Base-by-base conservation (phyloP, 2,329 filamentous ascomycete genomes). In the Phaeosphaeriaceae sp. region DNA sequence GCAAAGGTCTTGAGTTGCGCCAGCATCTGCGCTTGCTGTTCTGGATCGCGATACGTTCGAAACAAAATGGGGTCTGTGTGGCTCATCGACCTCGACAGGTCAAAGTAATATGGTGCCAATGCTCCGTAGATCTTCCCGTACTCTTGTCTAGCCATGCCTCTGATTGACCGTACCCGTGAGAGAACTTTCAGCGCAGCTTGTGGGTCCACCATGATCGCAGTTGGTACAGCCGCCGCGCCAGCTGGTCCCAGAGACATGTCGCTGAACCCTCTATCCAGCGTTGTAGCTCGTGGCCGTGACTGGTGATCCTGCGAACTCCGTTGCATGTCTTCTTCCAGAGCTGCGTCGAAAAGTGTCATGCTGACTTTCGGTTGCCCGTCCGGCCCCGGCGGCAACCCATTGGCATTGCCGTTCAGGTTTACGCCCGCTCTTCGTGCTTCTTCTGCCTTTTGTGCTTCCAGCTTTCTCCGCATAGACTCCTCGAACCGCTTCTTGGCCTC, bases 51-150 rank as follows among this genome's bases (percentile, higher is more conserved):
- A 73, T 96, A 98, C 11, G 90, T 90, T 68, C 91, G 88, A 78
- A 98, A 99, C 9, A 98, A 83, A 33, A 92, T 83, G 7, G 91
- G 92, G 64, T 97, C 91, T 15, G 91, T 87, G 79, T 91, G 92
- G 62, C 82, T 91, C 79, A 84, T 87, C 2, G 89, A 88, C 61
- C 82, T 84, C 36, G 86, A 87, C 44, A 98, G 85, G 74, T 99
- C 92, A 63, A 88, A 87, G 78, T 98, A 99, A 68, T 96, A 94
- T 0, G 93, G 93, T 11, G 89, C 91, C 66, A 99, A 79, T 3
- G 91, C 91, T n/a, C 89, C 90, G 77, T 98, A 96, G 15, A 98
- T 84, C 75, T 90, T 96, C 17, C 91, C 94, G 74, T 93, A 99
- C 76, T 98, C 93, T 68, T 95, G 88, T 60, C 93, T 86, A 46